Evolutionary conservation across 495 filamentous ascomycete genomes (phyloP).

Genomic region (Penicillium cataractarum): DNA sequence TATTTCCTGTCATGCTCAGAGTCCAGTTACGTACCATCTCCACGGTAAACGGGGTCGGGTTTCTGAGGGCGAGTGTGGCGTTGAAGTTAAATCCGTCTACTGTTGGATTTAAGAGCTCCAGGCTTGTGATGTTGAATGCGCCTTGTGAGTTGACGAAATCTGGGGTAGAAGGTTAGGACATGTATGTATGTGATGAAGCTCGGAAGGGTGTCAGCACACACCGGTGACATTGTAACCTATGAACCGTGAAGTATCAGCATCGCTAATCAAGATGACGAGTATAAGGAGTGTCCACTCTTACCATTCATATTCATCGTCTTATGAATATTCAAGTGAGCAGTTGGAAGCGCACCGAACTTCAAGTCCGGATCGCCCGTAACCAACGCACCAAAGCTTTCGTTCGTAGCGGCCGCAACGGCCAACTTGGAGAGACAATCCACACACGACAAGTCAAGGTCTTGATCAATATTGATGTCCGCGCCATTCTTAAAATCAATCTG

Average conservation of each 20-base stretch:
- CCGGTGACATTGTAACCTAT: slow-evolving; percentile 33
- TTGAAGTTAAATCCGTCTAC: slow-evolving; percentile 38
- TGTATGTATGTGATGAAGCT: background rate
- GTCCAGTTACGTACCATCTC: slow-evolving; percentile 27
- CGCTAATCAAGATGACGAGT: background rate
- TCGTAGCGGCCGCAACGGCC: slow-evolving; percentile 26
- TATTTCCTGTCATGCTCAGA: background rate
- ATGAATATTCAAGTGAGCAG: slow-evolving; percentile 34
- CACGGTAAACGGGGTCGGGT: slow-evolving; percentile 29
- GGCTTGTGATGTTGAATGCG: slow-evolving; percentile 32
- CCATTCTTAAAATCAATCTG: slow-evolving; percentile 25
- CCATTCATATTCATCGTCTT: slow-evolving; percentile 33
- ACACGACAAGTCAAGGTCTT: slow-evolving; percentile 34
- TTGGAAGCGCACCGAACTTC: slow-evolving; percentile 30
- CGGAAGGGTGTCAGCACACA: slow-evolving; percentile 2
- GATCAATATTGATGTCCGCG: slow-evolving; percentile 28
- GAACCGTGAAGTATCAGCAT: background rate
- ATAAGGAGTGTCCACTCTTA: background rate
- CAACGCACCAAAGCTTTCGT: slow-evolving; percentile 28
- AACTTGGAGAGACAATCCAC: slow-evolving; percentile 33
- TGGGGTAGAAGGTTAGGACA: slow-evolving; percentile 16
- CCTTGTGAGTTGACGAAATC: slow-evolving; percentile 29
- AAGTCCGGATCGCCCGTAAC: slow-evolving; percentile 29
- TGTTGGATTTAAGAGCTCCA: slow-evolving; percentile 24
- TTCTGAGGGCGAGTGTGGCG: slow-evolving; percentile 31